Base-by-base conservation (phyloP, 2,329 filamentous ascomycete species). In the Huntiella moniliformis region DNA sequence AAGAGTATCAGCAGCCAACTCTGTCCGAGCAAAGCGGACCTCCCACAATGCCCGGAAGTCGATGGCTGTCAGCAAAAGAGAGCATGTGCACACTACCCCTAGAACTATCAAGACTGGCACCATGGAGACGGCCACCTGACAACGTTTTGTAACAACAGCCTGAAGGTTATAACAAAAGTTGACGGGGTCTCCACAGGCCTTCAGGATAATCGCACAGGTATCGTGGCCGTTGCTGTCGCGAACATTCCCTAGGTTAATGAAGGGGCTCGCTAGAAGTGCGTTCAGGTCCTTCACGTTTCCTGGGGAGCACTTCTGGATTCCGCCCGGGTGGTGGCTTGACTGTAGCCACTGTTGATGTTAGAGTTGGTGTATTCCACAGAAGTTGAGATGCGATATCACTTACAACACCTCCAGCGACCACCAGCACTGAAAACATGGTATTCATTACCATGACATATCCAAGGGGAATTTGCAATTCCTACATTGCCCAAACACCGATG, bases 41-140 rank as follows among this genome's bases (percentile, higher is more conserved):
- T 33, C 31, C 40, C 40, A 42, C 6, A 42, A 15, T 32, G 40
- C 17, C n/a, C 17, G 33, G 31, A 42, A 42, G 31, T 42, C 40
- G 12, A 42, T 42, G 4, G 31, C 40, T 18, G 40, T 32, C 3
- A 42, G n/a, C 16, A 42, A 31, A 13, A 42, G 31, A 5, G 40
- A 32, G 8, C 18, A 13, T 4, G 13, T 15, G 40, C 40, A 42
- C 12, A 42, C 17, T 6, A 42, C 15, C 8, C 28, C 31, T 2
- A 42, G 7, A 31, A 42, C 34, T 32, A 42, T 42, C 12, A 42
- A 35, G 17, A 42, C 8, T 12, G 31, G 11, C 12, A 34, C 31
- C 4, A 32, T 35, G 4, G 31, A 13, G 17, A 41, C 34, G 5
- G 31, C 22, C 28, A 35, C 6, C 15, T 18, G 40, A 17, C 40